A percentile compares a stretch with the other conserved stretches of the same genome.
Evolutionary conservation across 2,329 filamentous ascomycete genomes (phyloP).

Genomic region (Byssothecium circinans): DNA sequence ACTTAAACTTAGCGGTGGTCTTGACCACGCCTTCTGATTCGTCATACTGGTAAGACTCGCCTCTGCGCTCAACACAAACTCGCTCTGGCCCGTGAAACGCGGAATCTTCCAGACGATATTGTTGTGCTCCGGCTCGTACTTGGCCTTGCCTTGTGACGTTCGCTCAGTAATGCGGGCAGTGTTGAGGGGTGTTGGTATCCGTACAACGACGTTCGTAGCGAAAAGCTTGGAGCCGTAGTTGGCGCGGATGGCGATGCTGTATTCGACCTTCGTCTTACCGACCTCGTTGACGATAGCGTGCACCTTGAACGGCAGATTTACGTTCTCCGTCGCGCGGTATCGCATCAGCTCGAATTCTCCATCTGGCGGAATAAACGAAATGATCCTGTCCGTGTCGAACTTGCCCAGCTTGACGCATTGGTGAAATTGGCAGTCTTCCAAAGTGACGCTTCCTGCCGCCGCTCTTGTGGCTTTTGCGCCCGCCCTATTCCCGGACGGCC

Average conservation of each 20-base stretch:
- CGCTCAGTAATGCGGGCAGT: conserved; percentile 92
- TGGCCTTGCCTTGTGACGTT: conserved; percentile 93
- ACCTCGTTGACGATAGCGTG: conserved; percentile 98
- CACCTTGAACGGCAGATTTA: conserved; percentile 97
- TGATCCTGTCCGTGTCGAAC: conserved; percentile 95
- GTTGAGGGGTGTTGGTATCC: conserved; percentile 94
- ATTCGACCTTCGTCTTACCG: conserved; percentile 96
- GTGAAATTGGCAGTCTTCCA: conserved; percentile 98
- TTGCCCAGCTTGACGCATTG: conserved; percentile 97
- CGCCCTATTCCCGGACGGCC: conserved; percentile 71
- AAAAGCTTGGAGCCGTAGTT: conserved; percentile 97
- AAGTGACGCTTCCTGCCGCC: conserved; percentile 88
- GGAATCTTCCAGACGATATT: conserved; percentile 99
- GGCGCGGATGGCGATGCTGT: conserved; percentile 94
- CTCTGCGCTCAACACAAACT: conserved; percentile 93
- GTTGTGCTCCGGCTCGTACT: conserved; percentile 97
- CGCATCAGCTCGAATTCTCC: conserved; percentile 99
- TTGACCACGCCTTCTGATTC: conserved; percentile 94
- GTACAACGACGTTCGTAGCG: conserved; percentile 91
- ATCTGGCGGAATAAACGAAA: conserved; percentile 94
- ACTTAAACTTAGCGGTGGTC: conserved; percentile 86
- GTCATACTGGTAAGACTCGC: conserved; percentile 95
- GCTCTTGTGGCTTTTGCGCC: conserved; percentile 91
- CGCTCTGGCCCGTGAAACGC: conserved; percentile 96
- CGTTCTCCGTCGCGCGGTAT: conserved; percentile 96